Conservation (phyloP, 805 yeast genomes). For the Yarrowia porcina region DNA sequence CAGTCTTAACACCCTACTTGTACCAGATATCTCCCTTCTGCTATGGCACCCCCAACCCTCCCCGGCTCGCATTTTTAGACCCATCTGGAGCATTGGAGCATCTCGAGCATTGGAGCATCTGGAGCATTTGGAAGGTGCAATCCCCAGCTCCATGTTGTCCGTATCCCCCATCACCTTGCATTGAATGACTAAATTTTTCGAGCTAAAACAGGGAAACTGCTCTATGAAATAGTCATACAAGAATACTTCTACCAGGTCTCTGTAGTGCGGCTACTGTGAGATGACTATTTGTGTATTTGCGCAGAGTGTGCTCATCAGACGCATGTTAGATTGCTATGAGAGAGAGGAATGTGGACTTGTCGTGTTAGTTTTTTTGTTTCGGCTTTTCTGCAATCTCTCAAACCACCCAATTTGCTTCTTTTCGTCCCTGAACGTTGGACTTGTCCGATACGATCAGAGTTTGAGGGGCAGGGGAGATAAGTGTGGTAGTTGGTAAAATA, state of each 20-base stretch:
- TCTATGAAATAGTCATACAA: no score
- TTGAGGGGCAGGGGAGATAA: neutral
- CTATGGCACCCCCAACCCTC: no score
- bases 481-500: neutral
- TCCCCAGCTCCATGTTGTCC: neutral
- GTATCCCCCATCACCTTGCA: neutral
- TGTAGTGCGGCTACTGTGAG: neutral
- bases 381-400: no score
- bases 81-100: neutral
- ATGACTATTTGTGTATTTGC: neutral
- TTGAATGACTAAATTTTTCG: neutral
- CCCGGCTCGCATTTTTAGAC: neutral
- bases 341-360: no score
- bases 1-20: no score
- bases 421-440: neutral
- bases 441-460: neutral
- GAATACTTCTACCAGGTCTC: no score
- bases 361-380: no score
- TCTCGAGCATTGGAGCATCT: neutral
- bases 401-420: neutral
- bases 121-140: neutral
- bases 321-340: neutral
- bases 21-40: no score
- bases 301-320: neutral
- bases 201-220: neutral